Base-by-base conservation (phyloP, 2,329 filamentous ascomycete genomes). In the Zelopaecilomyces penicillatus region DNA sequence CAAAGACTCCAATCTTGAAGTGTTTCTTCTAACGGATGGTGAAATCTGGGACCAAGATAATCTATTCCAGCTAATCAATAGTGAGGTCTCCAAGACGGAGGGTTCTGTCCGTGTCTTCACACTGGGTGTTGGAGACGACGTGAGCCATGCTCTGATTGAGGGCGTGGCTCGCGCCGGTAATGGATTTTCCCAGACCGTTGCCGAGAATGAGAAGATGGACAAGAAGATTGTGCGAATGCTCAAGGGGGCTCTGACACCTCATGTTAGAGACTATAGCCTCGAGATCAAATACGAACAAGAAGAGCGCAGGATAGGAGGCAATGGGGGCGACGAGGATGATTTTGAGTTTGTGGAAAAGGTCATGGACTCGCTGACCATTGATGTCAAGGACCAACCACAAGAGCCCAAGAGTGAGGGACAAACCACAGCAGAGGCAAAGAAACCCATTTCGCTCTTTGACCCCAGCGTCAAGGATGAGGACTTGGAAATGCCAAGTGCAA, bases 171-270 rank as follows among this genome's bases (percentile, higher is more conserved):
- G 69, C 5, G 71, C 70, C 7, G 77, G 78, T 2, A 72, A 73
- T 19, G 77, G 77, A 3, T 80, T 82, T 48, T 61, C 75, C 0
- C 83, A 88, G 58, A 69, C 74, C 0, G 82, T 87, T 0, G 69
- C 68, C 1, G 63, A 76, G 5, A 65, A 74, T 1, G 84, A 88
- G 57, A 78, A 81, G 55, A 76, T 87, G 62, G 78, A 84, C 53
- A 75, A 66, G 50, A 85, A 84, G 57, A 73, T 87, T 1, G 71
- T 88, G 3, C 74, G 84, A 3, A 88, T 89, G 84, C 67, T 89
- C 45, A 86, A 85, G 56, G 83, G 76, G 0, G 78, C 82, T 0
- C 61, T 88, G 19, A 78, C 75, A 2, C 81, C 82, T 0, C 82
- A 87, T 50, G 68, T 85, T 37, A 72, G 65, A 11, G 74, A 86